Base-by-base conservation (phyloP, 2,329 filamentous ascomycete species). In the Helotiales sp. region DNA sequence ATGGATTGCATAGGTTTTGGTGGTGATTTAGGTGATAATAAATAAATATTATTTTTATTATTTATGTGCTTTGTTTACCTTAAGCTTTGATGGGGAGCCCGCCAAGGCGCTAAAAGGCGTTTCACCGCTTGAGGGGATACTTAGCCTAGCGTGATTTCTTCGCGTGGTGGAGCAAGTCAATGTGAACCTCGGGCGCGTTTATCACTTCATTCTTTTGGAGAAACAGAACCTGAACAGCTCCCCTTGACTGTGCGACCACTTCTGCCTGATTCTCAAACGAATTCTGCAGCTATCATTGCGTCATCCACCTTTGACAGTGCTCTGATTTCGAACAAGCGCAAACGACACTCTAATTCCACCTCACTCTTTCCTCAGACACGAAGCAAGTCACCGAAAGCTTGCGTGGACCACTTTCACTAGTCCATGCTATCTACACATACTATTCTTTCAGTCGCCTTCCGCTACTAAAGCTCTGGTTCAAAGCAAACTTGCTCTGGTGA, bases 71-170 rank as follows among this genome's bases (percentile, higher is more conserved):
- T n/a, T n/a, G n/a, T n/a, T n/a, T n/a, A n/a, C n/a, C n/a, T n/a
- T n/a, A n/a, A n/a, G n/a, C n/a, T n/a, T n/a, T n/a, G n/a, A n/a
- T n/a, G n/a, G n/a, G n/a, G n/a, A n/a, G n/a, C n/a, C n/a, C n/a
- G n/a, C n/a, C n/a, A n/a, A n/a, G n/a, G n/a, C n/a, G n/a, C n/a
- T n/a, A n/a, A n/a, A n/a, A n/a, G n/a, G n/a, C n/a, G n/a, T n/a
- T n/a, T n/a, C n/a, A n/a, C n/a, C n/a, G n/a, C n/a, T n/a, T n/a
- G n/a, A n/a, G n/a, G n/a, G n/a, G n/a, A n/a, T n/a, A n/a, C 30
- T 22, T 55, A 55, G 52, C 52, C 52, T 37, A 37, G 52, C 52
- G 52, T 55, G 26, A 10, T 55, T 37, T 55, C 52, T 37, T 32
- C 52, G 52, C 52, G 52, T 55, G 52, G 20, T 34, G 8, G 11